These are phyloP conservation scores for Mucor circinelloides DNA, from an alignment of 371 early-diverging fungal species.

Conservation along the genomic window DNA sequence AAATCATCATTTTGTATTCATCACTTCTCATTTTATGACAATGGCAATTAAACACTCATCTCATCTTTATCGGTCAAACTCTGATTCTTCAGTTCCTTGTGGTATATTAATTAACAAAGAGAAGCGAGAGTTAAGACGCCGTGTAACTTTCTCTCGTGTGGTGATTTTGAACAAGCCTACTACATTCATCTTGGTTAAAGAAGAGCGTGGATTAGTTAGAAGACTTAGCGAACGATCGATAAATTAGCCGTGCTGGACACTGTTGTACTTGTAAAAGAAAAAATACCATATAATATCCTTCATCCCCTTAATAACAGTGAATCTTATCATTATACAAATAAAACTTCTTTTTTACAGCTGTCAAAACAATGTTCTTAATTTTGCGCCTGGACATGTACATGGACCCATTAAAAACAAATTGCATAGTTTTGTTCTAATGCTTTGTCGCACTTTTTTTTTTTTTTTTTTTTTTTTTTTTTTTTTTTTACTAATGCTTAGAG, in stretches of 20 bases:
- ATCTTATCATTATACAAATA: too few relatives aligned
- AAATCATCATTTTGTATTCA: neutral
- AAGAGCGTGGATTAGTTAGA: slow-evolving; percentile 22
- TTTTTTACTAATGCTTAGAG: neutral
- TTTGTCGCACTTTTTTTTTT: too few relatives aligned
- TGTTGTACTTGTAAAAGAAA: neutral
- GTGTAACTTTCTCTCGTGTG: slow-evolving; percentile 36
- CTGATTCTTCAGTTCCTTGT: slow-evolving; percentile 1
- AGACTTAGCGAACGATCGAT: slow-evolving; percentile 18
- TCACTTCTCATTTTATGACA: neutral
- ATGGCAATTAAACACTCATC: neutral
- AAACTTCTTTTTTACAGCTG: neutral
- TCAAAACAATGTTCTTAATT: neutral
- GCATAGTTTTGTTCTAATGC: neutral
- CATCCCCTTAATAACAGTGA: neutral
- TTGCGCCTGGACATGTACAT: neutral
- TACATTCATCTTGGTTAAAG: slow-evolving; percentile 32
- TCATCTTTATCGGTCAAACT: neutral
- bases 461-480: too few relatives aligned
- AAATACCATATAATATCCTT: neutral
- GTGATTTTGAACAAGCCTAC: slow-evolving; percentile 32
- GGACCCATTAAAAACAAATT: too few relatives aligned
- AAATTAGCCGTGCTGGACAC: neutral
- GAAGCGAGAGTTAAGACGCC: slow-evolving; percentile 9
- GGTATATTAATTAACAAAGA: neutral